Evolutionary conservation across 1,139 yeast species (phyloP), one percentile per base, ranked within the genome.

Genomic region (Yamadazyma oceani): DNA sequence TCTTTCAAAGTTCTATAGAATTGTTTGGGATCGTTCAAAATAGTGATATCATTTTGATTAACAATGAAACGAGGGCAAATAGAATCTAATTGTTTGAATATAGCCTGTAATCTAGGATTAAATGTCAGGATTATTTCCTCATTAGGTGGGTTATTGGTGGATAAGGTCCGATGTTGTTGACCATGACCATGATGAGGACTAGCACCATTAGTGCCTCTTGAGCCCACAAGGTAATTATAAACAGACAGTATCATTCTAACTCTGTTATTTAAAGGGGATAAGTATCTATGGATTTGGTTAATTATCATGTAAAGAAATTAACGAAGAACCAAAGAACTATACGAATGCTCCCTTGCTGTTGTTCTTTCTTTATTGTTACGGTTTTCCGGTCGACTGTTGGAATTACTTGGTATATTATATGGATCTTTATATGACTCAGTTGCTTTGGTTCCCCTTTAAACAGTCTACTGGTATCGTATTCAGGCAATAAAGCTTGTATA

Each of bases 11-110:
- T 64, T 4, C 66, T 51, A 58, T 92, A 90, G 56, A 94, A 94
- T 21, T 73, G 79, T 0, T 56, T 62, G 0, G 98, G 98, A 32
- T 74, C 72, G 19, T 71, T 65, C 22, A 92, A 52, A 14, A 92
- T 77, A 33, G 75, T 75, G 35, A 92, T 75, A 36, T 85, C 80
- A 23, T 75, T 79, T n/a, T 70, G 62, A 11, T 66, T 64, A 37
- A 86, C 58, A 30, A 75, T 74, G 55, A 86, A 87, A 35, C 88
- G 65, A 2, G 95, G 94, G 1, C 85, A 81, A n/a, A 82, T 60
- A 32, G 75, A 62, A 51, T 82, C 86, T 29, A 84, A 57, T 53
- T 81, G 85, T 39, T 69, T 74, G 36, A 78, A 64, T 11, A 80
- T 64, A 3, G 75, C 63, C 17, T 69, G 58, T 29, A 80, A 53